Evolutionary conservation across 495 filamentous ascomycete species (phyloP).

Genomic region (Talaromyces borbonicus): DNA sequence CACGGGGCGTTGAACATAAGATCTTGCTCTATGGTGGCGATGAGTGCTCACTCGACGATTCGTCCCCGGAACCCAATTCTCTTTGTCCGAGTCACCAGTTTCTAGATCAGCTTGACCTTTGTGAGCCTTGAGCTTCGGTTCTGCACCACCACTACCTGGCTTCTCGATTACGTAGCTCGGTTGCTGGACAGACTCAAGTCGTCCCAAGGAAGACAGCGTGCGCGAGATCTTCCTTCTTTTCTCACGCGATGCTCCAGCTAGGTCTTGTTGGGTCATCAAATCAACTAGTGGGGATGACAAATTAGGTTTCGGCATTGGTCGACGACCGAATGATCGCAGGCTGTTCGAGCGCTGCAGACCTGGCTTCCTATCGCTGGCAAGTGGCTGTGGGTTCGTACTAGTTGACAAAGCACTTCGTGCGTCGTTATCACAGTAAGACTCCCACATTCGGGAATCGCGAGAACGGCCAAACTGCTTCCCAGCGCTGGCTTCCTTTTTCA

Average conservation of each 20-base stretch:
- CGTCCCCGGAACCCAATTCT: conserved; percentile 71
- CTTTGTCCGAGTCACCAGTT: conserved; percentile 77
- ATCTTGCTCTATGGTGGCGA: conserved; percentile 8
- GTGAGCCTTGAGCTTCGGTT: conserved; percentile 14
- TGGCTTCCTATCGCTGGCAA: conserved; percentile 52
- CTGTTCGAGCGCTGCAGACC: conserved; percentile 56
- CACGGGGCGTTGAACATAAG: conserved; percentile 33
- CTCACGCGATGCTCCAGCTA: conserved; percentile 24
- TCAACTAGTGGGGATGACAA: conserved; percentile 34
- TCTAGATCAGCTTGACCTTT: conserved; percentile 28
- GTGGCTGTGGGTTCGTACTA: conserved; percentile 60
- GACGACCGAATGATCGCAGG: conserved; percentile 32
- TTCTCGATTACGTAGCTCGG: conserved; percentile 12
- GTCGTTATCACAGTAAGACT: conserved; percentile 67
- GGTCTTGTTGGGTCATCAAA: conserved; percentile 13
- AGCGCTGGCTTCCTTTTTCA: conserved; percentile 17
- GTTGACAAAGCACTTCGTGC: conserved; percentile 60
- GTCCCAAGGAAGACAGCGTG: conserved; percentile 54
- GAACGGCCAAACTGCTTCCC: conserved; percentile 51
- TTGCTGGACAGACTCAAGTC: conserved; percentile 43
- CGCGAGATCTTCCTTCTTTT: conserved; percentile 54
- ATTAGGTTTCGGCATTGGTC: conserved; percentile 41
- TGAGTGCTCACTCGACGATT: conserved; percentile 10
- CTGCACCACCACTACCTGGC: conserved; percentile 6
- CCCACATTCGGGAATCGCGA: conserved; percentile 75